Base-by-base conservation (phyloP, 345 rosid genomes). In the Erucastrum elatum region DNA sequence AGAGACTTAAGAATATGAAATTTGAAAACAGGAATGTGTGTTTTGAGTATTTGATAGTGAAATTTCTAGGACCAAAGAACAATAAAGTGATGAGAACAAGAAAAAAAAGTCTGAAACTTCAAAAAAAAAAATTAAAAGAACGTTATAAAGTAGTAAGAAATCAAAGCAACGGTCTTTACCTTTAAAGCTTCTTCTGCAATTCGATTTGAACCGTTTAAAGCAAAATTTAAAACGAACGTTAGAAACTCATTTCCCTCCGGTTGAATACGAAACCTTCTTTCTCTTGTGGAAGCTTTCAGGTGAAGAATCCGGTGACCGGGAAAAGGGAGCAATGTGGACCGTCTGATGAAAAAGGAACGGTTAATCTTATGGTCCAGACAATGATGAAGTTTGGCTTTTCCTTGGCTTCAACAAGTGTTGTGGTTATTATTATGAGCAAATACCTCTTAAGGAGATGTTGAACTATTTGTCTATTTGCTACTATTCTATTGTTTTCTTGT, bases 121-220 rank as follows among this genome's bases (percentile, higher is more conserved):
- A 80, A 71, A 21, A 21, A 21, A 21, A 21, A 21, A 21, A 21
- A 82, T 87, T 82, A 15, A 35, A 81, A 91, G 64, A 87, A 74
- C 55, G 41, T 37, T 29, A 21, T 21, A 86, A 39, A 87, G 72
- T 74, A 62, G 16, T 46, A 46, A 46, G 0, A 33, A 81, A 84
- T 46, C 72, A 84, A 85, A 77, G 87, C 85, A 87, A 89, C 87
- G 89, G 85, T 82, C 85, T 77, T 70, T 51, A 78, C 58, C 64
- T 80, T 76, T 51, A 85, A 80, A 86, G 84, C 89, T 88, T 84
- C 78, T 79, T 67, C 80, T 79, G 65, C 51, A 35, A 75, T 51
- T 51, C 15, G 87, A 87, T 80, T 86, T 68, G 84, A 84, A 87
- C 56, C 37, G 77, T 75, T 76, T 63, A n/a, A 51, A 51, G 16